Evolutionary conservation across 371 early-diverging fungal genomes (phyloP).

Genomic region (Mucor circinelloides): DNA sequence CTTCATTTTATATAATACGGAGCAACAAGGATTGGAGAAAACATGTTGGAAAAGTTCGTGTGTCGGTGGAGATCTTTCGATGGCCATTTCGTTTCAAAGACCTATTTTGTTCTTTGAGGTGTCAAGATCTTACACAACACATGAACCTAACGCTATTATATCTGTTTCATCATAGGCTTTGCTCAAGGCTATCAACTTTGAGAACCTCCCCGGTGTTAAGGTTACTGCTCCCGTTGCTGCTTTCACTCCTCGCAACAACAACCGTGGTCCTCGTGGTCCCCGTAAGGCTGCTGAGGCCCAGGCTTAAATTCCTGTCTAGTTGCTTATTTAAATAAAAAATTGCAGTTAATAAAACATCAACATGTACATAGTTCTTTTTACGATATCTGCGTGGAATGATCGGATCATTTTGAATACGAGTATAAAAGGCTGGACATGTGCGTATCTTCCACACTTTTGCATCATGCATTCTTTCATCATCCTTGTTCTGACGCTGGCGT

Average conservation of each 20-base stretch:
- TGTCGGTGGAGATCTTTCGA: slow-evolving; percentile 31
- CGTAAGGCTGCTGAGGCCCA: slow-evolving; percentile 28
- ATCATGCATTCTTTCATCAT: neutral
- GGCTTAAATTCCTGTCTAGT: slow-evolving; percentile 17
- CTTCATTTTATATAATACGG: neutral
- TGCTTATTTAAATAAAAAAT: slow-evolving; percentile 5
- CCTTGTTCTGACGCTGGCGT: neutral
- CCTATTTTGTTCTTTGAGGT: slow-evolving; percentile 21
- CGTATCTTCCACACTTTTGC: neutral
- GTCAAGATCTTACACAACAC: slow-evolving; percentile 30
- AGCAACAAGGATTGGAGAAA: neutral
- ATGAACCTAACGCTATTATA: slow-evolving; percentile 18
- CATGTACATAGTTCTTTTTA: slow-evolving; percentile 4
- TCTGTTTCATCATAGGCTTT: slow-evolving; percentile 67
- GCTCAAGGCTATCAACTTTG: slow-evolving; percentile 95
- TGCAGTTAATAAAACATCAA: neutral
- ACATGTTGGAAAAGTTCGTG: slow-evolving; percentile 16
- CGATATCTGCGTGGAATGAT: slow-evolving; percentile 4
- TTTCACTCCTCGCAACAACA: slow-evolving; percentile 30
- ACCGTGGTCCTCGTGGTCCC: slow-evolving; percentile 39
- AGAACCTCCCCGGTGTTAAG: slow-evolving; percentile 75
- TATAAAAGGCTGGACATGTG: neutral
- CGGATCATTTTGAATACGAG: slow-evolving; percentile 2
- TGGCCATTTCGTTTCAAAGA: slow-evolving; percentile 32
- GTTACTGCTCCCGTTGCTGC: slow-evolving; percentile 57